These are phyloP conservation scores for Voacanga thouarsii DNA, from an alignment of 257 asterid species.

Conservation along the genomic window DNA sequence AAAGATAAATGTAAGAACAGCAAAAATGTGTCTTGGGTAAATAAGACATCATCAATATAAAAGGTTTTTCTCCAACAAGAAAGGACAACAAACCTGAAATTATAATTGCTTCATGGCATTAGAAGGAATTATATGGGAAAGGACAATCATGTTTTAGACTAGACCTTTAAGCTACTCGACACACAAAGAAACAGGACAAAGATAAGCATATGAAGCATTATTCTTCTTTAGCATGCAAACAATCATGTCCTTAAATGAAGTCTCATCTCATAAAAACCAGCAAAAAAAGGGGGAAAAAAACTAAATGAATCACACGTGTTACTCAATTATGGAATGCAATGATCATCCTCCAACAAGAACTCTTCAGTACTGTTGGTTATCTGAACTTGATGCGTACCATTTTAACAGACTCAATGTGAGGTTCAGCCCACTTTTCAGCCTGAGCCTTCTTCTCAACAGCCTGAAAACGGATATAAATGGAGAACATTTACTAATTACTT, in stretches of 20 bases:
- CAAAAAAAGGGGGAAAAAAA: not conserved
- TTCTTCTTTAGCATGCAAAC: not conserved
- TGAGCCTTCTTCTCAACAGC: slow-evolving; percentile 72
- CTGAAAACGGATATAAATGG: slow-evolving; percentile 33
- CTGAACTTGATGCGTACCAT: slow-evolving; percentile 49
- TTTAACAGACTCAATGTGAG: slow-evolving; percentile 70
- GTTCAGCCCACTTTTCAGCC: slow-evolving; percentile 84
- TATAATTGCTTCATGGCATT: not conserved
- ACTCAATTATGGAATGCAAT: not conserved
- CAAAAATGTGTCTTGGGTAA: not conserved
- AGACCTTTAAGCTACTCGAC: not conserved
- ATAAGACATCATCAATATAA: not conserved
- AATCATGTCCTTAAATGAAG: not conserved
- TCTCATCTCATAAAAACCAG: not conserved
- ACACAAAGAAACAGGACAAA: not conserved
- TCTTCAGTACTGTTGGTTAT: not conserved
- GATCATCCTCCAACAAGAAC: not conserved
- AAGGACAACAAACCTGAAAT: not conserved
- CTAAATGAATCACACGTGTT: not conserved
- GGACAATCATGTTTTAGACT: not conserved
- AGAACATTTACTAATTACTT: not conserved
- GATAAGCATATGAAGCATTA: not conserved
- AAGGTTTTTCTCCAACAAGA: not conserved
- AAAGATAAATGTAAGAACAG: not conserved
- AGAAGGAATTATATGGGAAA: not conserved